These are phyloP conservation scores for Russula foetens DNA, from an alignment of 768 basidiomycete species.

Conservation along the genomic window DNA sequence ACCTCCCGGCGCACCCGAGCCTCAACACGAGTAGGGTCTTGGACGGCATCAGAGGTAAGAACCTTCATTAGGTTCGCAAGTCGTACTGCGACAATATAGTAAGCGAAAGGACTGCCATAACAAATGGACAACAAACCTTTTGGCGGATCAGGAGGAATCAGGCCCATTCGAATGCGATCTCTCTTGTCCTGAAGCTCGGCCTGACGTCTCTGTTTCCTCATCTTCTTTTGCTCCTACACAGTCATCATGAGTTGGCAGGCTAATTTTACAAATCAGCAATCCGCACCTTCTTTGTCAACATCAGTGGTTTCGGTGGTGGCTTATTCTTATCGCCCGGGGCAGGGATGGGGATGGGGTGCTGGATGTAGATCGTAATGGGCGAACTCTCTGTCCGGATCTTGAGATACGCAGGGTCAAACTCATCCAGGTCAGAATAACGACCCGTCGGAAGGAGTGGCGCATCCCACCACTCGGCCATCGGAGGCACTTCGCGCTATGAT, in stretches of 20 bases:
- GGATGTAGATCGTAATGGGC: slow-evolving; percentile 84
- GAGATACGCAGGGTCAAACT: slow-evolving; percentile 43
- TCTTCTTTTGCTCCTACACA: slow-evolving; percentile 88
- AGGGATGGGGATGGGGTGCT: slow-evolving; percentile 95
- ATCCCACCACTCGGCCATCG: slow-evolving; percentile 98
- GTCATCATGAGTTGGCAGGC: not conserved
- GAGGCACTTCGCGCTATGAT: slow-evolving; percentile 73
- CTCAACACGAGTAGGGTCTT: slow-evolving; percentile 96
- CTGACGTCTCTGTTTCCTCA: slow-evolving; percentile 81
- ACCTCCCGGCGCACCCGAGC: slow-evolving; percentile 93
- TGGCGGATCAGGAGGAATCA: slow-evolving; percentile 89
- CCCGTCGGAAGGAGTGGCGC: slow-evolving; percentile 72
- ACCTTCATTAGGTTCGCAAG: slow-evolving; percentile 97
- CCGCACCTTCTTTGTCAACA: slow-evolving; percentile 81
- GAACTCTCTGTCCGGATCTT: slow-evolving; percentile 61
- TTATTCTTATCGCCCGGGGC: slow-evolving; percentile 83
- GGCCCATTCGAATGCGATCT: slow-evolving; percentile 92
- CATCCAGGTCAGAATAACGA: slow-evolving; percentile 64
- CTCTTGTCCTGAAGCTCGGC: slow-evolving; percentile 90
- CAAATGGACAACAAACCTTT: slow-evolving; percentile 53
- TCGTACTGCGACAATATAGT: slow-evolving; percentile 51
- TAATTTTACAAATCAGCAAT: not conserved
- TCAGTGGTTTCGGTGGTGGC: slow-evolving; percentile 71
- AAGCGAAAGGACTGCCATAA: not conserved
- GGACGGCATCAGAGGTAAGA: slow-evolving; percentile 89